Conservation (phyloP, 805 yeast species). For the Zygoascus ofunaensis region DNA sequence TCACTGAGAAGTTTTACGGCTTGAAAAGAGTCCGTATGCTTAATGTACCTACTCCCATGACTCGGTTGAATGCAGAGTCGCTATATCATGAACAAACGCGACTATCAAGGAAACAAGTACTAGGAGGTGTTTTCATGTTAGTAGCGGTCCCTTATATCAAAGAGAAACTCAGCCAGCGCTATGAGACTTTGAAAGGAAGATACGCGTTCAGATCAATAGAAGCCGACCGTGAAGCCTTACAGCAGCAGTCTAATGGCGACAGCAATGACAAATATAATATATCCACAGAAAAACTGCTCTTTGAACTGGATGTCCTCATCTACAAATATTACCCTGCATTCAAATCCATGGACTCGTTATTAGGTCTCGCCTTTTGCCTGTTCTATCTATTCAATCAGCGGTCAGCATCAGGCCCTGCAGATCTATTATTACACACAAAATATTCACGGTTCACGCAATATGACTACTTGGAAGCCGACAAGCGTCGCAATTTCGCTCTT, state of each 20-base stretch:
- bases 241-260: background rate
- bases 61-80: slow-evolving; percentile 26
- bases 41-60: slow-evolving; percentile 19
- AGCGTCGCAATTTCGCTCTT: slow-evolving; percentile 17
- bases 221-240: slow-evolving; percentile 15
- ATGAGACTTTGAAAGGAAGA: slow-evolving; percentile 55
- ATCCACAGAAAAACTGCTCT: slow-evolving; percentile 18
- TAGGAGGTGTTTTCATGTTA: slow-evolving; percentile 42
- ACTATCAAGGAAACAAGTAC: slow-evolving; percentile 44
- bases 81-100: slow-evolving; percentile 43
- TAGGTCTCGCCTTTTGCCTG: slow-evolving; percentile 50
- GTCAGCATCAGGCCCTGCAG: slow-evolving; percentile 54
- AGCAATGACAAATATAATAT: slow-evolving; percentile 1
- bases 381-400: slow-evolving; percentile 57
- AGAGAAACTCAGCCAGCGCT: slow-evolving; percentile 57
- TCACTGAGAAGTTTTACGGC: slow-evolving; percentile 90
- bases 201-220: slow-evolving; percentile 41
- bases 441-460: slow-evolving; percentile 47
- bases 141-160: slow-evolving; percentile 60
- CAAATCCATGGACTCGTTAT: slow-evolving; percentile 37
- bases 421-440: slow-evolving; percentile 51
- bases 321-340: slow-evolving; percentile 54
- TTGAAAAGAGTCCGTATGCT: slow-evolving; percentile 48
- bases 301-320: slow-evolving; percentile 31
- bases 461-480: slow-evolving; percentile 16